phyloP scores from a whole-genome alignment of 768 basidiomycete genomes.

The Serendipita sp. region DNA sequence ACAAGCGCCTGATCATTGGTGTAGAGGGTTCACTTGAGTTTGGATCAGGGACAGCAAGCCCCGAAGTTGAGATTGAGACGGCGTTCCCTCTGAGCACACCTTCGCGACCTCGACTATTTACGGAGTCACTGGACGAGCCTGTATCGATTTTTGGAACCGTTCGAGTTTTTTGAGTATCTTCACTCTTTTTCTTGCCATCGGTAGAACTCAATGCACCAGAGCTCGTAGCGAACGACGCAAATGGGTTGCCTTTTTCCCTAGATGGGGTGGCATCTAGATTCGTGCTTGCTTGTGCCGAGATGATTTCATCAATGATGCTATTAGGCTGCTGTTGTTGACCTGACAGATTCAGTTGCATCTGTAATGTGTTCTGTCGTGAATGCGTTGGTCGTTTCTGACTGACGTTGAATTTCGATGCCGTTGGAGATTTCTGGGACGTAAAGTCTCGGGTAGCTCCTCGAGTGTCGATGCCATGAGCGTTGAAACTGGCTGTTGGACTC shows the following conservation, averaged over 20 bases:
- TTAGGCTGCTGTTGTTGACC: background rate
- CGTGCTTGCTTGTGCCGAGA: background rate
- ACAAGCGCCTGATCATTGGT: conserved; percentile 7
- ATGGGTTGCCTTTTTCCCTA: background rate
- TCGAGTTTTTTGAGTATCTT: background rate
- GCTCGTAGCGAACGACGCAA: background rate
- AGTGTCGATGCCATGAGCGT: conserved; percentile 1
- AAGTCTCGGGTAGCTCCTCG: conserved; percentile 8
- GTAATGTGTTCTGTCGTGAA: background rate
- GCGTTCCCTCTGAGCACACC: background rate
- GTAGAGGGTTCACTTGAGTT: background rate
- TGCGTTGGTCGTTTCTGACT: background rate
- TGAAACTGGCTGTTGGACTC: background rate
- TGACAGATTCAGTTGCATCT: background rate
- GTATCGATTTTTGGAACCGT: background rate
- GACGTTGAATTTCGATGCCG: background rate
- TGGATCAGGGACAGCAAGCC: background rate
- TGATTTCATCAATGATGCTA: background rate
- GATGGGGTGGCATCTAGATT: background rate
- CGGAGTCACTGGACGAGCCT: background rate
- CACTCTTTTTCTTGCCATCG: background rate
- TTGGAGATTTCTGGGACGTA: background rate
- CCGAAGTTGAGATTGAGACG: background rate
- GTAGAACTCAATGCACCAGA: background rate
- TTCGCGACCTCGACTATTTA: background rate